A percentile compares a stretch with the other conserved stretches of the same genome.
Conservation (phyloP, 352 stramenopile species). For the Globisporangium viniferum region DNA sequence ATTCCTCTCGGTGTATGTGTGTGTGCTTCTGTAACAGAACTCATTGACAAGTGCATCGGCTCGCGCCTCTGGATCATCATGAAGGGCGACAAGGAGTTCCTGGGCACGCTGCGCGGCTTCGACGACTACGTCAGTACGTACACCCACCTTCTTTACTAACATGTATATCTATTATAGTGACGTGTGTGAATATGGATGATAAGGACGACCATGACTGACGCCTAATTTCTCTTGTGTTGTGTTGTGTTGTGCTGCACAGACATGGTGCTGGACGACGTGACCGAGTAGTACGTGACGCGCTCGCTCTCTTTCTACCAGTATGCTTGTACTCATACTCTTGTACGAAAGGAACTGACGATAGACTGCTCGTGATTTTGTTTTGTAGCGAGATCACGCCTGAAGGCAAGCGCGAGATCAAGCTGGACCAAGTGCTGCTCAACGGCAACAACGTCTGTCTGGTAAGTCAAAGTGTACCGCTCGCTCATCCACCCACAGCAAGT, state of each 20-base stretch:
- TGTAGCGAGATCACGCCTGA: constrained; percentile 82
- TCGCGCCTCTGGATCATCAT: constrained; percentile 99
- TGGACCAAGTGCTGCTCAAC: constrained; percentile 98
- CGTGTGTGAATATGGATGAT: not conserved
- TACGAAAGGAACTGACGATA: no score
- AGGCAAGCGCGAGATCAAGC: constrained; percentile 83
- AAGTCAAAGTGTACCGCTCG: constrained; percentile 3
- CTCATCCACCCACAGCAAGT: not conserved
- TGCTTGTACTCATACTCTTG: not conserved
- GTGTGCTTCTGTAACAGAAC: constrained; percentile 56
- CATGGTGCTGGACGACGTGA: constrained; percentile 94
- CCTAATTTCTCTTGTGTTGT: constrained; percentile 3
- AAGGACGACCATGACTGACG: not conserved
- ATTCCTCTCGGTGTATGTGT: not conserved
- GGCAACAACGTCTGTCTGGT: constrained; percentile 97
- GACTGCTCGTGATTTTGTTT: not conserved
- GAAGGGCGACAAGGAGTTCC: constrained; percentile 96
- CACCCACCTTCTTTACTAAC: not conserved
- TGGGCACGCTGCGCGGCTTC: constrained; percentile 93
- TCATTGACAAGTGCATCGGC: constrained; percentile 99
- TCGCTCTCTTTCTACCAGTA: constrained; percentile 3
- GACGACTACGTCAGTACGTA: constrained; percentile 96
- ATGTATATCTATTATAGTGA: not conserved
- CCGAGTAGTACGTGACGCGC: constrained; percentile 83
- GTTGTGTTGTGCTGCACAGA: constrained; percentile 32